Evolutionary conservation across 1,139 yeast species (phyloP).

Genomic region (Debaryomyces subglobosus): DNA sequence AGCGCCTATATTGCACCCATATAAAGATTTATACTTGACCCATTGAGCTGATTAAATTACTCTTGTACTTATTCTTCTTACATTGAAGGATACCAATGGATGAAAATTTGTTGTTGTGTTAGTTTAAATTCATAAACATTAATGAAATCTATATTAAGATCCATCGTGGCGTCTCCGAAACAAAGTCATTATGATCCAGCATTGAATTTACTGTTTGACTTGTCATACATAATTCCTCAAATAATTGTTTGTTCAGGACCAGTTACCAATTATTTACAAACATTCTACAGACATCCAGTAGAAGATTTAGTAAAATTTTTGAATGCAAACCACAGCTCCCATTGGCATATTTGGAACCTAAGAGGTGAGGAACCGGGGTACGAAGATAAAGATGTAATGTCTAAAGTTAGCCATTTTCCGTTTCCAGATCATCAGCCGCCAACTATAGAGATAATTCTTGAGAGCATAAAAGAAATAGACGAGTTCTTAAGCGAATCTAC

Average conservation of each 20-base stretch:
- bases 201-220: slow-evolving; percentile 46
- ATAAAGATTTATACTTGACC: neutral
- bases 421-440: slow-evolving; percentile 85
- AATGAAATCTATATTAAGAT: slow-evolving; percentile 20
- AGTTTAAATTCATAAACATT: neutral
- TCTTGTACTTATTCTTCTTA: neutral
- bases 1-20: neutral
- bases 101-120: neutral
- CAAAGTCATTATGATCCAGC: slow-evolving; percentile 21
- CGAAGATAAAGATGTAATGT: slow-evolving; percentile 38
- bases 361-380: slow-evolving; percentile 63
- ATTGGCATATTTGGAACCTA: slow-evolving; percentile 79
- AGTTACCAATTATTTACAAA: slow-evolving; percentile 44
- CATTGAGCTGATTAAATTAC: neutral
- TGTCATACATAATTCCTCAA: slow-evolving; percentile 63
- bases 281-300: slow-evolving; percentile 59
- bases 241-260: slow-evolving; percentile 80
- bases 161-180: slow-evolving; percentile 33
- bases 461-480: slow-evolving; percentile 49
- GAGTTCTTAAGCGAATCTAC: slow-evolving; percentile 34
- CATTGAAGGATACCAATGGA: neutral
- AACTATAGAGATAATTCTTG: slow-evolving; percentile 53
- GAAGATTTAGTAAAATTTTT: slow-evolving; percentile 55
- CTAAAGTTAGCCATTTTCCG: slow-evolving; percentile 44
- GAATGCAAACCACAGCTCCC: slow-evolving; percentile 40